Base-by-base conservation (phyloP, 2,329 filamentous ascomycete genomes). In the Colletotrichum nymphaeae region DNA sequence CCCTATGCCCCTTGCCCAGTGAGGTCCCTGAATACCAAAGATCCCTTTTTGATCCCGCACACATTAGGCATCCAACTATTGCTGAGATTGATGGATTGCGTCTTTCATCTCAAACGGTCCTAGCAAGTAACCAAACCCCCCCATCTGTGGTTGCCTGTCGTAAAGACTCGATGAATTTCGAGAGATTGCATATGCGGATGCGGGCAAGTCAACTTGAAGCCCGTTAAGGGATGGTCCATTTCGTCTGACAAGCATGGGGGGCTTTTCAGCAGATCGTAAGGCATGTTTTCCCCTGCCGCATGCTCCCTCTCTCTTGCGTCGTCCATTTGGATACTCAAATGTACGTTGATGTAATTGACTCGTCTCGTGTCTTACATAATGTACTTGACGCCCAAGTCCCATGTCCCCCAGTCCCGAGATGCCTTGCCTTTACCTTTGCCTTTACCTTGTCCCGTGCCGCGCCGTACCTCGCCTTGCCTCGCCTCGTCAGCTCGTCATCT, bases 141-240 rank as follows among this genome's bases (percentile, higher is more conserved):
- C 19, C 16, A 26, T 3, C 59, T 8, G 5, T 22, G 14, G 22
- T 8, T 58, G 6, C 22, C 8, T 24, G 11, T 35, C 32, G 32
- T 35, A 19, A 11, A 19, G 58, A 7, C 63, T 58, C 55, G 52
- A 46, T 37, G 52, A 58, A 58, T 32, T 8, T 16, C 35, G 52
- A 26, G 5, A 14, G 6, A 22, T 22, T 66, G 60, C 60, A 63
- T 63, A 52, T 63, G 42, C 60, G 42, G 60, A 52, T 63, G 60
- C 60, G 42, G 60, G 46, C 42, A 63, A 63, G 60, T 63, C n/a
- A 53, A 14, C 2, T 26, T 30, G 2, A n/a, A 35, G 60, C 42
- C 42, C 60, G 30, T 19, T 46, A 52, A 52, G 59, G 59, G 59
- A 37, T 32, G 22, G 30, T n/a, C 28, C 42, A 9, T 26, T n/a